Conservation (phyloP, 176 grass and related monocot genomes). For the Triticum monococcum region DNA sequence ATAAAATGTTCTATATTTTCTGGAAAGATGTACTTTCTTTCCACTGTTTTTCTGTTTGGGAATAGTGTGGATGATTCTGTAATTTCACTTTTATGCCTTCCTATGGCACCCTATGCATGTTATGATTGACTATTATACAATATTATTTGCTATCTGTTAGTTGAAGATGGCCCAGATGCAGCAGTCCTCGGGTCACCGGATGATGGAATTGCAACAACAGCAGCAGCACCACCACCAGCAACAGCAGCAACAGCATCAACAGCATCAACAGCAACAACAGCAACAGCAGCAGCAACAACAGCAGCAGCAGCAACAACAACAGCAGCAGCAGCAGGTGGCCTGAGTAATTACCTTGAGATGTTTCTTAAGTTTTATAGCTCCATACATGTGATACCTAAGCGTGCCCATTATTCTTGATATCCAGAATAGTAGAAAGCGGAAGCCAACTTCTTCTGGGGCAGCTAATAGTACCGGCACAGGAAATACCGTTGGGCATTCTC, state of each 20-base stretch:
- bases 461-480: constrained; percentile 92
- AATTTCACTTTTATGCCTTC: neutral
- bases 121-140: constrained; percentile 5
- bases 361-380: constrained; percentile 15
- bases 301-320: constrained; percentile 32
- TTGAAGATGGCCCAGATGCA: constrained; percentile 83
- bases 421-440: constrained; percentile 79
- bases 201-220: constrained; percentile 69
- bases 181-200: constrained; percentile 68
- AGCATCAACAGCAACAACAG: constrained; percentile 65
- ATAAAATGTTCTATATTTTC: neutral
- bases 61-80: neutral
- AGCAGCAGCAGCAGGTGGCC: constrained; percentile 77
- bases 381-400: constrained; percentile 10
- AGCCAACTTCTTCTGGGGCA: constrained; percentile 85
- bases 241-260: constrained; percentile 46
- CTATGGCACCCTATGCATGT: neutral
- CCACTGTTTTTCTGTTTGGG: neutral
- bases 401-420: constrained; percentile 30
- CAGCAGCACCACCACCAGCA: constrained; percentile 46
- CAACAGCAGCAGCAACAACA: constrained; percentile 56
- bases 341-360: neutral
- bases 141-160: constrained; percentile 51
- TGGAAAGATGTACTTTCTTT: neutral
- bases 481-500: constrained; percentile 78